phyloP scores from a whole-genome alignment of 345 rosid genomes.

The Hypericum androsaemum region DNA sequence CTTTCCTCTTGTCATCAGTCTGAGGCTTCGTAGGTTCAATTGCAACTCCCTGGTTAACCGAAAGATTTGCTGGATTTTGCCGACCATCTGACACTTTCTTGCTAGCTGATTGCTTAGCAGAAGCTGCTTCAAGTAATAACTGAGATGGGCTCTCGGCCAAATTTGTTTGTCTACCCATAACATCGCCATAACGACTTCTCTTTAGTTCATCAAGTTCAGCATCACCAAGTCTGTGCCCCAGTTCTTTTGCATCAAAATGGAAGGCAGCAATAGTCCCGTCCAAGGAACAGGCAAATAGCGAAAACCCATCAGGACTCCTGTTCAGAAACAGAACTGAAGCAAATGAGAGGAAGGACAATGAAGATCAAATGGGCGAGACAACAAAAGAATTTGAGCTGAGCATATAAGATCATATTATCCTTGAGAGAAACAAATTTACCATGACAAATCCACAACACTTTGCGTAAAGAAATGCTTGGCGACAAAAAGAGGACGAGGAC shows the following conservation, averaged over 20 bases:
- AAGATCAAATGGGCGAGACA: background rate
- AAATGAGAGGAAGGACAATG: slow-evolving; percentile 6
- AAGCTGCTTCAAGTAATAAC: slow-evolving; percentile 86
- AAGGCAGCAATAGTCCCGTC: slow-evolving; percentile 91
- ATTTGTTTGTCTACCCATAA: slow-evolving; percentile 82
- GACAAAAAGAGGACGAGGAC: slow-evolving; percentile 93
- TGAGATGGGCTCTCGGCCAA: slow-evolving; percentile 91
- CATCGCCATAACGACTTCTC: slow-evolving; percentile 91
- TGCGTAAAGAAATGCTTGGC: slow-evolving; percentile 96
- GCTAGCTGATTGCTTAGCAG: slow-evolving; percentile 54
- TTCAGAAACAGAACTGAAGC: slow-evolving; percentile 6
- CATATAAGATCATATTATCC: background rate
- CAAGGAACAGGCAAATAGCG: slow-evolving; percentile 94
- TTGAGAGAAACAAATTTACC: slow-evolving; percentile 35
- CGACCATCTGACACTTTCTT: slow-evolving; percentile 57
- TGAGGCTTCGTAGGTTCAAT: slow-evolving; percentile 49
- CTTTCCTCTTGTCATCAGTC: slow-evolving; percentile 42
- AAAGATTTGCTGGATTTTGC: slow-evolving; percentile 48
- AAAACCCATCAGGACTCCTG: slow-evolving; percentile 99
- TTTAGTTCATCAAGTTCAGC: slow-evolving; percentile 81
- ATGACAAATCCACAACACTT: slow-evolving; percentile 97
- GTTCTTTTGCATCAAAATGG: slow-evolving; percentile 76
- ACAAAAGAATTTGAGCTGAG: background rate
- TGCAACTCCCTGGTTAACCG: slow-evolving; percentile 34
- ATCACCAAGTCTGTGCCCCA: slow-evolving; percentile 67